These are phyloP conservation scores for Cymbopogon flexuosus DNA, from an alignment of 202 grass and related monocot species.

Conservation along the genomic window DNA sequence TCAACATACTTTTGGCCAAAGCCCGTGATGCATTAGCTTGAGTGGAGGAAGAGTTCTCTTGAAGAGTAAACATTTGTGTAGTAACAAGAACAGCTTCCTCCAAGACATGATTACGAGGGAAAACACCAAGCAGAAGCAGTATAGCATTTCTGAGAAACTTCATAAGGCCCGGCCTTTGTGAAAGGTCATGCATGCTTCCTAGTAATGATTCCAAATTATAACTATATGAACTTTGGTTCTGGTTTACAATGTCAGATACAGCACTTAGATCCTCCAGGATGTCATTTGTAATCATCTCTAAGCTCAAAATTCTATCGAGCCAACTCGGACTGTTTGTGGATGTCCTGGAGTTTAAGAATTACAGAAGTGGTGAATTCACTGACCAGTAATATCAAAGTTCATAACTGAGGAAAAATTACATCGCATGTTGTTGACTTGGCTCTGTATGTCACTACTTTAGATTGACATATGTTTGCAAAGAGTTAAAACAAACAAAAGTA, in stretches of 20 bases:
- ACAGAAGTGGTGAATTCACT: not conserved
- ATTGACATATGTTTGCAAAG: not conserved
- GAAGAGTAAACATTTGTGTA: constrained; percentile 37
- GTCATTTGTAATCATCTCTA: constrained; percentile 63
- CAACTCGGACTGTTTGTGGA: constrained; percentile 85
- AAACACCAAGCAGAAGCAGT: constrained; percentile 65
- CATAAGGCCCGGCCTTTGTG: constrained; percentile 39
- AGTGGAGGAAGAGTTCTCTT: constrained; percentile 38
- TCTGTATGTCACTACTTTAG: not conserved
- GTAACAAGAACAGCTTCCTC: constrained; percentile 77
- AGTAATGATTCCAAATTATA: constrained; percentile 51
- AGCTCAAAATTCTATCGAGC: constrained; percentile 71
- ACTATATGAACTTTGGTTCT: constrained; percentile 41
- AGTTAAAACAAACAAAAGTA: constrained; percentile 4
- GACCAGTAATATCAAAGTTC: not conserved
- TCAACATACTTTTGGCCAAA: constrained; percentile 88
- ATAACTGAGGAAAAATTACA: not conserved
- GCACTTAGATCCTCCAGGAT: constrained; percentile 71
- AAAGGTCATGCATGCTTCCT: constrained; percentile 44
- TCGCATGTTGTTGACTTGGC: not conserved
- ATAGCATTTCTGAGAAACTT: constrained; percentile 75
- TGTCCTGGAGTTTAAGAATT: constrained; percentile 48
- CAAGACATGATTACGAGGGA: constrained; percentile 82
- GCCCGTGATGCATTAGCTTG: constrained; percentile 53
- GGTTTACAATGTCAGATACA: constrained; percentile 49